Conservation (phyloP, 176 grass and related monocot genomes). For the Bromus sterilis region DNA sequence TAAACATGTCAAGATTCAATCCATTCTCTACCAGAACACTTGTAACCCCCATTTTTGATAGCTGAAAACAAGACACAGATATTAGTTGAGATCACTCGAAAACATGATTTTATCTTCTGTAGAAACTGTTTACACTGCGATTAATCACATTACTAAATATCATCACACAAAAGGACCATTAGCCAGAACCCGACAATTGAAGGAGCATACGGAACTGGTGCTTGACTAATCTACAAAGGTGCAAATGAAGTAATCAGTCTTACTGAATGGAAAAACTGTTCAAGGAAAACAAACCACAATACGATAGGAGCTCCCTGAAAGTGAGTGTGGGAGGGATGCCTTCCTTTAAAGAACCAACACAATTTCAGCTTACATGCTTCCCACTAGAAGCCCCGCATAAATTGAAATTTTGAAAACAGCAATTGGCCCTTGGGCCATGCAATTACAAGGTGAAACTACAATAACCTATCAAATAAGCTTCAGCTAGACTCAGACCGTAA, state of each 20-base stretch:
- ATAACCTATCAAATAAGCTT: neutral
- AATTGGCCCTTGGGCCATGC: neutral
- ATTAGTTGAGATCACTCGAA: neutral
- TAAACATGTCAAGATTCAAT: conserved; percentile 82
- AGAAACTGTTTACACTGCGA: neutral
- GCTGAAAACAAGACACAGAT: conserved; percentile 33
- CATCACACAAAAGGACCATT: neutral
- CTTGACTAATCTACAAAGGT: neutral
- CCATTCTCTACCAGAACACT: conserved; percentile 67
- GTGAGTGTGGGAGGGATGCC: neutral
- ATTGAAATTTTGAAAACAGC: neutral
- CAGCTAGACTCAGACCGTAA: neutral
- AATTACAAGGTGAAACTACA: neutral
- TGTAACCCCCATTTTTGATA: conserved; percentile 85
- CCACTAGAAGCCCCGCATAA: neutral
- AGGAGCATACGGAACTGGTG: neutral
- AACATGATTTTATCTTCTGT: neutral
- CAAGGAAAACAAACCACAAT: neutral
- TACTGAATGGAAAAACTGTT: neutral
- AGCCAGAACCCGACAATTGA: neutral
- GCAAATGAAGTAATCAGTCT: neutral
- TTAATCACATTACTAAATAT: neutral
- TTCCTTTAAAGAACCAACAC: neutral
- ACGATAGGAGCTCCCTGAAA: neutral
- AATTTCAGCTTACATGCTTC: neutral